A percentile compares a stretch with the other conserved stretches of the same genome.
Conservation (phyloP, 2,329 filamentous ascomycete genomes). For the Beauveria brongniartii region DNA sequence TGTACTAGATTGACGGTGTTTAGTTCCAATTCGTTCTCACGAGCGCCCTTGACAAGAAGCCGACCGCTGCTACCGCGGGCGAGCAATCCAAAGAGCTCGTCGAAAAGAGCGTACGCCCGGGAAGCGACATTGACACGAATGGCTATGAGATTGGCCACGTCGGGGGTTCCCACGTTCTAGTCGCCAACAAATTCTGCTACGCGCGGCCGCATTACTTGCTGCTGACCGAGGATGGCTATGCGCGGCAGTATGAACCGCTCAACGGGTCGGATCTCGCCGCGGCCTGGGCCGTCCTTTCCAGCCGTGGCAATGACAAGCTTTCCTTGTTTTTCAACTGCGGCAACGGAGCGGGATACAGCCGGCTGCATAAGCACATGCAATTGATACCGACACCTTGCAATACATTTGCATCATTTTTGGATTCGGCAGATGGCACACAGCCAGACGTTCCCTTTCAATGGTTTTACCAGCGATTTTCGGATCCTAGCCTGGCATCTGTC, state of each 20-base stretch:
- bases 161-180: slow-evolving; percentile 34
- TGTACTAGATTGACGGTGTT: not conserved
- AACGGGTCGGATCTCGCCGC: slow-evolving; percentile 31
- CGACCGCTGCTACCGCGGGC: not conserved
- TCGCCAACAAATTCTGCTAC: slow-evolving; percentile 41
- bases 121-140: slow-evolving; percentile 34
- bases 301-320: slow-evolving; percentile 21
- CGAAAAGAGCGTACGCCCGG: slow-evolving; percentile 15
- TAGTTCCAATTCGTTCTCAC: slow-evolving; percentile 13
- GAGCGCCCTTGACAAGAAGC: slow-evolving; percentile 10
- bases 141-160: slow-evolving; percentile 33
- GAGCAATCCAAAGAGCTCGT: not conserved
- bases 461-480: slow-evolving; percentile 19
- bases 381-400: slow-evolving; percentile 25
- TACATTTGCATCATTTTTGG: slow-evolving; percentile 21
- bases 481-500: not conserved
- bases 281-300: slow-evolving; percentile 23
- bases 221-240: slow-evolving; percentile 37
- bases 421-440: slow-evolving; percentile 9
- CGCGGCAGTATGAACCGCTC: slow-evolving; percentile 36
- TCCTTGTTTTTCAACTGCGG: slow-evolving; percentile 40
- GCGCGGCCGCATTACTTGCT: slow-evolving; percentile 39
- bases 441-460: slow-evolving; percentile 27
- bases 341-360: slow-evolving; percentile 34
- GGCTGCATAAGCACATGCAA: slow-evolving; percentile 43